Base-by-base conservation (phyloP, 768 basidiomycete genomes). In the Rhodotorula toruloides region DNA sequence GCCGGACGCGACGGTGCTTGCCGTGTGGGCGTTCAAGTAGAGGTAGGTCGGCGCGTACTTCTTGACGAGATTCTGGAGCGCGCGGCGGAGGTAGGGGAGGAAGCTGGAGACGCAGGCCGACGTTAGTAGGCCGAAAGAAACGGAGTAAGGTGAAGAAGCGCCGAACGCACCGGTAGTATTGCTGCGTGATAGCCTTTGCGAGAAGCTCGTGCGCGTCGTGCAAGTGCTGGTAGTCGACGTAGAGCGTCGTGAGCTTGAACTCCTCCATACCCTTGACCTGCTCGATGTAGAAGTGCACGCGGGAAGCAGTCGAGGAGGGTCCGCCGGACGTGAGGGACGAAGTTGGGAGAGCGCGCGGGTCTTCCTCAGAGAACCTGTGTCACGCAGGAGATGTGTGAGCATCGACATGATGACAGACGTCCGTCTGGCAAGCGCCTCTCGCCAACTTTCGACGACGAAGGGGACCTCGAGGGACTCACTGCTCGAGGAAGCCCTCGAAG, bases 261-360 rank as follows among this genome's bases (percentile, higher is more conserved):
- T 93, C 90, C 68, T 89, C 87, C 91, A 99, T 91, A 46, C 86
- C 88, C 77, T 89, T 87, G 75, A 99, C 89, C 79, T 97, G 94
- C 63, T 92, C 87, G 74, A 58, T 46, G 67, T 70, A 71, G 58
- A 63, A 71, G 46, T 64, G 58, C 36, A 67, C 55, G 29, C 44
- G 29, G 13, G 27, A 42, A 27, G 58, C 46, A 36, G 36, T 29
- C 17, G 65, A 62, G 8, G 61, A 58, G 19, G 42, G 40, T 14
- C n/a, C 52, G 25, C 32, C 29, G 17, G 62, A 25, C 17, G 32
- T 47, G 31, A 53, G 25, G 11, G 70, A 71, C 86, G 86, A 32
- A 82, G 88, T 39, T 88, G 91, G 25, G 90, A 92, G 19, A 84
- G 82, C n/a, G 86, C 84, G 17, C 92, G 82, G 11, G 54, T 97